These are phyloP conservation scores for Dinochytrium kinnereticum DNA, from an alignment of 371 early-diverging fungal genomes.

Conservation along the genomic window DNA sequence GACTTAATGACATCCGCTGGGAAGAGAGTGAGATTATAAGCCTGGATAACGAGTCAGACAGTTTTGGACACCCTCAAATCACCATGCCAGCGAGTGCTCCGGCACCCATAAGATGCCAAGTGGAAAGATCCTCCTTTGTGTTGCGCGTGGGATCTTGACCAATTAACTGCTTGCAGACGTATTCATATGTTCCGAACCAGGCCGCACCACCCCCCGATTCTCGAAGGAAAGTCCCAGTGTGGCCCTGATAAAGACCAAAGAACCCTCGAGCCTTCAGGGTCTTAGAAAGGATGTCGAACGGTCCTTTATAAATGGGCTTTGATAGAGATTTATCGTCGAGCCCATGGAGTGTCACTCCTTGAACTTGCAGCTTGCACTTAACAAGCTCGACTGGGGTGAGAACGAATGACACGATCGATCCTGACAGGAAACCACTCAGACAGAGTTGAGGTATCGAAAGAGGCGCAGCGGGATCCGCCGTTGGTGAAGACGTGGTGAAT, in stretches of 20 bases:
- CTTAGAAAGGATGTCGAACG: conserved; percentile 72
- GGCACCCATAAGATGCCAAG: conserved; percentile 75
- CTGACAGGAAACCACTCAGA: conserved; percentile 84
- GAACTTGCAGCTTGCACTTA: conserved; percentile 95
- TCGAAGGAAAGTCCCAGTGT: conserved; percentile 83
- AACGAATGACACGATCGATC: conserved; percentile 83
- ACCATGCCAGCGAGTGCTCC: conserved; percentile 93
- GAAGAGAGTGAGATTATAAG: conserved; percentile 86
- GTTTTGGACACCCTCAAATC: neutral
- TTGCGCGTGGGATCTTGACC: conserved; percentile 28
- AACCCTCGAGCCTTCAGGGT: conserved; percentile 72
- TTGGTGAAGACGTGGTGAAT: conserved; percentile 11
- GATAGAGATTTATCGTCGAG: conserved; percentile 14
- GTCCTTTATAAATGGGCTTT: conserved; percentile 63
- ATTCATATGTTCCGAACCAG: conserved; percentile 96
- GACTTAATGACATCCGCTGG: conserved; percentile 96
- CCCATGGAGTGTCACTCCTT: conserved; percentile 56
- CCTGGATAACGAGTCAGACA: neutral
- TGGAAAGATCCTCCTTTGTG: conserved; percentile 48
- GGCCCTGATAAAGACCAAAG: conserved; percentile 86
- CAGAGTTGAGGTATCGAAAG: conserved; percentile 74
- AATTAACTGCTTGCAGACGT: conserved; percentile 68
- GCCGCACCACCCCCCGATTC: conserved; percentile 92
- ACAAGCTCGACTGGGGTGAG: conserved; percentile 95
- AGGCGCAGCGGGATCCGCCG: conserved; percentile 29